A percentile compares a stretch with the other conserved stretches of the same genome.
phyloP scores from a whole-genome alignment of 495 filamentous ascomycete species.

The Hypoxylon lenormandii region DNA sequence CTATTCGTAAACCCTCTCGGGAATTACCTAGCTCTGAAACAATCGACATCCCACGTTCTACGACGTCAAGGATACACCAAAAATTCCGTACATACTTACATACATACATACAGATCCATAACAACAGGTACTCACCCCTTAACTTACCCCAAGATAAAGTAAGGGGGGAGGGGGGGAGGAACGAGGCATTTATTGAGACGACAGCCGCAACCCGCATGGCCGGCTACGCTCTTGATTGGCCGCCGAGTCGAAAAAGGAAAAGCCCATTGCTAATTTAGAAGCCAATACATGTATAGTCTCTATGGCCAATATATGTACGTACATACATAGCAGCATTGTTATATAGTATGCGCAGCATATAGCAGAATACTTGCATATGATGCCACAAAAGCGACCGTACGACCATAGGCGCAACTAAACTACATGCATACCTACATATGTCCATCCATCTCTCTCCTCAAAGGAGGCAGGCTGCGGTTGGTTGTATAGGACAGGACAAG shows the following conservation, averaged over 20 bases:
- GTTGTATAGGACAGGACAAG: not conserved
- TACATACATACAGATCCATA: too few relatives aligned
- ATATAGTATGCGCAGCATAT: constrained; percentile 22
- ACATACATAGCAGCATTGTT: not conserved
- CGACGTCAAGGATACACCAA: constrained; percentile 22
- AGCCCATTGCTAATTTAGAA: constrained; percentile 13
- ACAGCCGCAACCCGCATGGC: constrained; percentile 45
- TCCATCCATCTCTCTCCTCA: constrained; percentile 7
- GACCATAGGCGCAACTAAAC: constrained; percentile 29
- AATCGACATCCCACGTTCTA: constrained; percentile 43
- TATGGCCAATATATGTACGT: too few relatives aligned
- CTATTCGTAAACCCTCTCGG: constrained; percentile 17
- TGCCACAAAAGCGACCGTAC: constrained; percentile 41
- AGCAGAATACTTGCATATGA: constrained; percentile 33
- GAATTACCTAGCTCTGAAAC: constrained; percentile 37
- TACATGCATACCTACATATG: too few relatives aligned
- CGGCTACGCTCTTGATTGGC: constrained; percentile 41
- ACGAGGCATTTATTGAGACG: constrained; percentile 46
- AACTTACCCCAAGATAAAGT: constrained; percentile 9
- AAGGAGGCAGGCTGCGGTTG: constrained; percentile 17
- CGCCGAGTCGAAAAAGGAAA: constrained; percentile 8
- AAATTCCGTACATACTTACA: constrained; percentile 21
- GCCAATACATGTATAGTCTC: too few relatives aligned
- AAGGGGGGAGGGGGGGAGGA: constrained; percentile 18
- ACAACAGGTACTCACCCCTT: too few relatives aligned